These are phyloP conservation scores for Paramecium pentaurelia DNA, from an alignment of 73 alveolate species.

Conservation along the genomic window DNA sequence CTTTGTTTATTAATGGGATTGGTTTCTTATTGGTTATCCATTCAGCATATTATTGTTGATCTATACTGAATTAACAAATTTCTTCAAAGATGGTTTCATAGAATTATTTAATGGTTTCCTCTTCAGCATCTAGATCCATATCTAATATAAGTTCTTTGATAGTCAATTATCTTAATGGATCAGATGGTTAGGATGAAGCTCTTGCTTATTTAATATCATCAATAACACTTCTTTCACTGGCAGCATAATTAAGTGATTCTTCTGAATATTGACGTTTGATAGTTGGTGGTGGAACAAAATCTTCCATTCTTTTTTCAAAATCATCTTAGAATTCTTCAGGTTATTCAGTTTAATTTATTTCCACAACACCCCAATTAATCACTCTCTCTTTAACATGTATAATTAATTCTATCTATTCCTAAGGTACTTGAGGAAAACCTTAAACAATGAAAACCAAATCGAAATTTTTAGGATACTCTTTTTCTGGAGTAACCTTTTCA, in stretches of 20 bases:
- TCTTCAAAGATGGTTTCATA: constrained; percentile 47
- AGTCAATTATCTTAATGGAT: constrained; percentile 30
- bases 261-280: constrained; percentile 31
- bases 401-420: constrained; percentile 39
- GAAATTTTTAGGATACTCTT: constrained; percentile 46
- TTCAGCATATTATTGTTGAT: constrained; percentile 16
- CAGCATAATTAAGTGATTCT: neutral
- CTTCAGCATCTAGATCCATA: constrained; percentile 55
- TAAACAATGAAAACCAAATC: constrained; percentile 2
- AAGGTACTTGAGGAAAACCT: constrained; percentile 42
- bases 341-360: constrained; percentile 34
- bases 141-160: constrained; percentile 57
- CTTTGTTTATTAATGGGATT: constrained; percentile 18
- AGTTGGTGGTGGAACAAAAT: neutral
- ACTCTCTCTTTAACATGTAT: constrained; percentile 46
- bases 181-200: neutral
- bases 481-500: constrained; percentile 43
- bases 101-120: constrained; percentile 46
- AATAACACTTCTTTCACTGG: neutral
- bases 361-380: constrained; percentile 2
- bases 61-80: constrained; percentile 40
- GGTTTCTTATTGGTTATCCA: constrained; percentile 48
- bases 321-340: constrained; percentile 49
- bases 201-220: constrained; percentile 1
- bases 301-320: constrained; percentile 44